Evolutionary conservation across 257 asterid species (phyloP).

Genomic region (Nicotiana noctiflora): DNA sequence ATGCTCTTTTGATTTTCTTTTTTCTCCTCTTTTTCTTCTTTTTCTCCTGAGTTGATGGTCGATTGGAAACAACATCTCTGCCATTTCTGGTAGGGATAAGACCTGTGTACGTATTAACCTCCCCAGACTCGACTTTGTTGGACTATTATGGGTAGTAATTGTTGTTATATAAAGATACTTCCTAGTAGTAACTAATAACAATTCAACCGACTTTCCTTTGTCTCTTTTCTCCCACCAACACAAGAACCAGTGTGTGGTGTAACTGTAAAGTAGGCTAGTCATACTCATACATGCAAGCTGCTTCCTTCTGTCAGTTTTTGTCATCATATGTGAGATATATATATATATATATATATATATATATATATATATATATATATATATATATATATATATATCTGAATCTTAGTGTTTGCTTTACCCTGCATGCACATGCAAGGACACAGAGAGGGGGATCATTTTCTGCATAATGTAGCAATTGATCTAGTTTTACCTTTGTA

Average conservation of each 20-base stretch:
- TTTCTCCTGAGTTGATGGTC: too few relatives aligned
- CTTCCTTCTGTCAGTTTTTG: conserved; percentile 9
- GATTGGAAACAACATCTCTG: too few relatives aligned
- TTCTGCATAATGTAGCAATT: neutral
- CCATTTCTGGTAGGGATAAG: too few relatives aligned
- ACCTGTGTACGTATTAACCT: too few relatives aligned
- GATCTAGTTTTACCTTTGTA: neutral
- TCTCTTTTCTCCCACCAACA: neutral
- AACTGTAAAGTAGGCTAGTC: neutral
- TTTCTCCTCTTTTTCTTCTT: too few relatives aligned
- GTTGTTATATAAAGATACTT: too few relatives aligned
- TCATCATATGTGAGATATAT: neutral
- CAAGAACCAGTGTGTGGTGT: neutral
- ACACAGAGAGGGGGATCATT: neutral
- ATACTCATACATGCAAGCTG: neutral
- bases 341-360: neutral
- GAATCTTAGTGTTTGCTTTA: neutral
- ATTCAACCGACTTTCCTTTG: neutral
- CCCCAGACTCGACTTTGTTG: too few relatives aligned
- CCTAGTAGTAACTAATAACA: neutral
- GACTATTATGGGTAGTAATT: too few relatives aligned
- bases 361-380: neutral
- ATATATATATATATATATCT: neutral
- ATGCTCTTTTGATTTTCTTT: too few relatives aligned
- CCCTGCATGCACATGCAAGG: conserved; percentile 4